Base-by-base conservation (phyloP, 75 land plant species). In the Cupressus sempervirens region DNA sequence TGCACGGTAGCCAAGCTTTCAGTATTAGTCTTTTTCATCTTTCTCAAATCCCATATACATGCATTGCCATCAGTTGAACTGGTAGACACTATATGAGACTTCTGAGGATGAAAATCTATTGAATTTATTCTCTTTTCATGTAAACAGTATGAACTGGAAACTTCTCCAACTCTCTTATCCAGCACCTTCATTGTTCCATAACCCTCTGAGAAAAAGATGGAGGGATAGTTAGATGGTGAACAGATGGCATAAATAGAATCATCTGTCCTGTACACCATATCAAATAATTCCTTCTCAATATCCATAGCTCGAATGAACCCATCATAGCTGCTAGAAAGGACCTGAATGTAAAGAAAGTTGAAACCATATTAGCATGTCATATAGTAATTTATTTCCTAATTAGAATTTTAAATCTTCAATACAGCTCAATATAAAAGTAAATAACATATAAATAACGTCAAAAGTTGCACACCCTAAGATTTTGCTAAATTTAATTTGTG, bases 21-120 rank as follows among this genome's bases (percentile, higher is more conserved):
- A 13, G 89, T 86, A 67, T 85, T 70, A 23, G 50, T 72, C 13
- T 80, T 76, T 26, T 40, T 65, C n/a, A 91, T 89, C 2, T 74
- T 89, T 87, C 97, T 92, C 82, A 96, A 67, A 85, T 96, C 97
- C 97, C 97, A 96, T 79, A 96, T 88, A 84, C 92, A 88, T 43
- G 92, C 94, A 35, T 88, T 89, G 18, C 90, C 90, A 90, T 96
- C 96, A 23, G 93, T 84, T 84, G 93, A 94, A 83, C 93, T 91
- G 50, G 97, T 94, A 50, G 90, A 92, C 88, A 96, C 86, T 16
- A 93, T 34, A 81, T 91, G 86, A 3, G 88, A 81, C 41, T 91
- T 91, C 10, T 83, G 76, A 16, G 89, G 32, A 62, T 86, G 91
- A 45, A 91, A 91, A 86, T 96, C 96, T 62, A 96, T 90, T 4